Conservation (phyloP, 2,329 filamentous ascomycete genomes). For the Chaetomiaceae sp. region DNA sequence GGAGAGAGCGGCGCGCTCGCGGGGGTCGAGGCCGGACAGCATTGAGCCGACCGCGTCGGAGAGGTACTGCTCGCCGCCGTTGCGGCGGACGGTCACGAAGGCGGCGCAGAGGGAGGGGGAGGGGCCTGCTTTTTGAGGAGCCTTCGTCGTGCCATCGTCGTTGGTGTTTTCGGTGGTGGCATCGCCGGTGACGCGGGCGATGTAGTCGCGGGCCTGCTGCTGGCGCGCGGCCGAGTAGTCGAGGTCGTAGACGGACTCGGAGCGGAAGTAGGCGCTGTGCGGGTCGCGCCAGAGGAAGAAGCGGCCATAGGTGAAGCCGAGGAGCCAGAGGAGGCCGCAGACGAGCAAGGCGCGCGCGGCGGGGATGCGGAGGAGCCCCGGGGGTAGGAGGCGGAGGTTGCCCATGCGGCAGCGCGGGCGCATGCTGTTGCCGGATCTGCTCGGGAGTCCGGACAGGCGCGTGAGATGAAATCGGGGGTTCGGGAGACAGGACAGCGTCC, state of each 20-base stretch:
- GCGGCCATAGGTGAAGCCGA: conserved; percentile 16
- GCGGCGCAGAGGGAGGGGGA: conserved; percentile 16
- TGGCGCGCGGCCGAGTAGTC: conserved; percentile 18
- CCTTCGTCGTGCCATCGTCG: not conserved
- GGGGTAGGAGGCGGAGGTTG: not conserved
- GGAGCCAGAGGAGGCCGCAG: conserved; percentile 13
- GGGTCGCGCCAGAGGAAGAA: conserved; percentile 21
- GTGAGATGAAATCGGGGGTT: no score
- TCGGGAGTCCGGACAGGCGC: no score
- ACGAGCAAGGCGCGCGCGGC: conserved; percentile 8
- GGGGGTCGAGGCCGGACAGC: conserved; percentile 14
- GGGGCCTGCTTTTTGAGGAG: conserved; percentile 1
- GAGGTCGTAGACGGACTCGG: conserved; percentile 17
- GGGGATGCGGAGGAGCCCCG: not conserved
- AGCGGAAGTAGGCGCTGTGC: conserved; percentile 20
- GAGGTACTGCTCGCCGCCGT: conserved; percentile 12
- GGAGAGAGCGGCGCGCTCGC: conserved; percentile 15
- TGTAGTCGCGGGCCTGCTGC: conserved; percentile 11
- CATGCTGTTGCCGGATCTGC: no score
- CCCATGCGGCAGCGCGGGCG: not conserved
- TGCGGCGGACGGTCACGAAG: conserved; percentile 16
- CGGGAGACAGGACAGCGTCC: no score
- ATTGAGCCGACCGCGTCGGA: conserved; percentile 17
- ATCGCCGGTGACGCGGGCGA: conserved; percentile 4
- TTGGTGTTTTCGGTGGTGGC: not conserved